Evolutionary conservation across 305 asterid genomes (phyloP).

Genomic region (Andrographis paniculata): DNA sequence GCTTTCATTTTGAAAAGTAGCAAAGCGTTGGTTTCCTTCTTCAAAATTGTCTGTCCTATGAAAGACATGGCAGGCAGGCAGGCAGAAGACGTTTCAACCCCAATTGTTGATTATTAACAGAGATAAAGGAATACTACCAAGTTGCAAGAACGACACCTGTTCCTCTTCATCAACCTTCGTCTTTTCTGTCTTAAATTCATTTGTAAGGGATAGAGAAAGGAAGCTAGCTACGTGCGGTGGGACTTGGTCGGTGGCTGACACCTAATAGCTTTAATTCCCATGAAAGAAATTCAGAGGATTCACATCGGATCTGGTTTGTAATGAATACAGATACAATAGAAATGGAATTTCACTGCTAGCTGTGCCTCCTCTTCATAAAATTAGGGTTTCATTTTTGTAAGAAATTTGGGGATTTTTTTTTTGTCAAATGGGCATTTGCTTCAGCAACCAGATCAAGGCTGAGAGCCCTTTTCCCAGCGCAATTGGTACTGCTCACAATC

Average conservation of each 20-base stretch:
- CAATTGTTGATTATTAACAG: no score
- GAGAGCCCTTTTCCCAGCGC: conserved; percentile 15
- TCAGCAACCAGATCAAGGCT: conserved; percentile 56
- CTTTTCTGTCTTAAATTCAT: no score
- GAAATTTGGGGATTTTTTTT: neutral
- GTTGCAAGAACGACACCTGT: no score
- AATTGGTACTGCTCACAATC: neutral
- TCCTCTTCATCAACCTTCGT: no score
- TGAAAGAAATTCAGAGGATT: neutral
- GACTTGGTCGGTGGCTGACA: neutral
- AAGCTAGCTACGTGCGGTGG: no score
- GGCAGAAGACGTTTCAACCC: no score
- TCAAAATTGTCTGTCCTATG: no score
- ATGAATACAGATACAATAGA: neutral
- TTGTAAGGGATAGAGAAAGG: no score
- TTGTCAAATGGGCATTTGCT: conserved; percentile 61
- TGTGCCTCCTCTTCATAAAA: neutral
- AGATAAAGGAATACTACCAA: no score
- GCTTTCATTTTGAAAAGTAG: no score
- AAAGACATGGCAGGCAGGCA: no score
- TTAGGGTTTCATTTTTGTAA: neutral
- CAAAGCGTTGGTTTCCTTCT: no score
- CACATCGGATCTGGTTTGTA: neutral
- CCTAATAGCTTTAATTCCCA: neutral
- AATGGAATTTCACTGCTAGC: conserved; percentile 10